Conservation (phyloP, 2,329 filamentous ascomycete species). For the Periconia macrospinosa region DNA sequence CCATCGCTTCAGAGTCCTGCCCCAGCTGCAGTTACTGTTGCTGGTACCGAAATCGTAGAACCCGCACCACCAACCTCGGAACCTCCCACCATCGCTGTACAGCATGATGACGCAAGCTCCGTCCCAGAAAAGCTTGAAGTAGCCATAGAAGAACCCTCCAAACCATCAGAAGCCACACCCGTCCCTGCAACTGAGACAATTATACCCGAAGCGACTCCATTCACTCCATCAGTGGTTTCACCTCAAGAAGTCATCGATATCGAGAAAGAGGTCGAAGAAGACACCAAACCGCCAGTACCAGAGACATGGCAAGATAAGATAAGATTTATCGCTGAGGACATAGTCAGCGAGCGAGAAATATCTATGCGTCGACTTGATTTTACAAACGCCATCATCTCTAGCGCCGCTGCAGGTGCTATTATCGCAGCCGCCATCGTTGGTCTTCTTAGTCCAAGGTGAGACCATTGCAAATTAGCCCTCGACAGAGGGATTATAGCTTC, state of each 20-base stretch:
- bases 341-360: slow-evolving; percentile 49
- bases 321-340: slow-evolving; percentile 28
- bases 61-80: not conserved
- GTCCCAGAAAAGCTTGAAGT: slow-evolving; percentile 6
- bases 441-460: slow-evolving; percentile 15
- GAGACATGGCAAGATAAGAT: slow-evolving; percentile 26
- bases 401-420: slow-evolving; percentile 46
- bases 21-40: slow-evolving; percentile 1
- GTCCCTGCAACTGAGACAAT: slow-evolving; percentile 7
- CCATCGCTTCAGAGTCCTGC: slow-evolving; percentile 1
- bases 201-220: slow-evolving; percentile 3
- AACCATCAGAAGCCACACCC: slow-evolving; percentile 3
- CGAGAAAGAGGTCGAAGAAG: slow-evolving; percentile 16
- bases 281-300: slow-evolving; percentile 10
- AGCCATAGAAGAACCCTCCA: slow-evolving; percentile 9
- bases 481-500: too few species aligned
- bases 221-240: slow-evolving; percentile 11
- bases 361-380: slow-evolving; percentile 50
- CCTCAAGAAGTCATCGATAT: slow-evolving; percentile 19
- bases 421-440: slow-evolving; percentile 33
- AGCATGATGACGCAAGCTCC: slow-evolving; percentile 6
- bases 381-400: slow-evolving; percentile 49
- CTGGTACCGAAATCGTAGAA: slow-evolving; percentile 16
- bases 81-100: not conserved
- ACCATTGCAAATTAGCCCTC: too few species aligned